A percentile compares a stretch with the other conserved stretches of the same genome.
Evolutionary conservation across 2,329 filamentous ascomycete species (phyloP).

Genomic region (Tolypocladium ovalisporum): DNA sequence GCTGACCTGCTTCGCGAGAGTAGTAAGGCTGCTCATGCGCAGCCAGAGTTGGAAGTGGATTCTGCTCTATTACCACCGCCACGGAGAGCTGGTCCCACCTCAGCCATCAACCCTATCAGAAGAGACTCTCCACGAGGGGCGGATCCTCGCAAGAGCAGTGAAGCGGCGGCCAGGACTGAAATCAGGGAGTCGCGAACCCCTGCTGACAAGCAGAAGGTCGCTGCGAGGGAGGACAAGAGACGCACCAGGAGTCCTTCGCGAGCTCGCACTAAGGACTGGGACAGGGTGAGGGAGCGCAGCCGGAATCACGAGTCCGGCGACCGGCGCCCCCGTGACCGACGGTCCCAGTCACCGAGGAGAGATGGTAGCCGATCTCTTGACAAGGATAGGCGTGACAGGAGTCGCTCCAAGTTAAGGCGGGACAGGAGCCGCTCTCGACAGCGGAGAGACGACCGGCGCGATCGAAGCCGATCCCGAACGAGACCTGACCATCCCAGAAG

Average conservation of each 20-base stretch:
- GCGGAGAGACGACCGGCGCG: slow-evolving; percentile 18
- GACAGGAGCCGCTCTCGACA: slow-evolving; percentile 30
- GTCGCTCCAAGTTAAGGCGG: slow-evolving; percentile 22
- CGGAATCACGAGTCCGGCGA: slow-evolving; percentile 16
- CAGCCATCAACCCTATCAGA: slow-evolving; percentile 46
- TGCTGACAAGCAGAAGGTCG: slow-evolving; percentile 14
- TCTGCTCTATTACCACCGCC: slow-evolving; percentile 45
- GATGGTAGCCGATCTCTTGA: slow-evolving; percentile 21
- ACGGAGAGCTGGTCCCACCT: slow-evolving; percentile 38
- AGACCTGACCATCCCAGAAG: slow-evolving; percentile 22
- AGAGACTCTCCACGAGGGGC: slow-evolving; percentile 31
- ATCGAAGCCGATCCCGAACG: slow-evolving; percentile 22
- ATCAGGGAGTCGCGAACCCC: slow-evolving; percentile 18
- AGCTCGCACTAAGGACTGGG: slow-evolving; percentile 13
- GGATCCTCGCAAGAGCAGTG: slow-evolving; percentile 27
- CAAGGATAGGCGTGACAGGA: slow-evolving; percentile 23
- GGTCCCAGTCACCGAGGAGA: slow-evolving; percentile 27
- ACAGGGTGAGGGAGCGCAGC: slow-evolving; percentile 18
- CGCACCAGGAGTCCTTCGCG: slow-evolving; percentile 22
- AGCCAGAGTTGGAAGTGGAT: slow-evolving; percentile 46
- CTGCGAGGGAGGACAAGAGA: slow-evolving; percentile 17
- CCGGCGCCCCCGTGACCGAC: slow-evolving; percentile 21
- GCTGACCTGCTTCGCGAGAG: slow-evolving; percentile 50
- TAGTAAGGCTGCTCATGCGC: slow-evolving; percentile 34
- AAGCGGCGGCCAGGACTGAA: slow-evolving; percentile 20